Evolutionary conservation across 1,284 basidiomycete species (phyloP).

Genomic region (Farysia itapuensis): DNA sequence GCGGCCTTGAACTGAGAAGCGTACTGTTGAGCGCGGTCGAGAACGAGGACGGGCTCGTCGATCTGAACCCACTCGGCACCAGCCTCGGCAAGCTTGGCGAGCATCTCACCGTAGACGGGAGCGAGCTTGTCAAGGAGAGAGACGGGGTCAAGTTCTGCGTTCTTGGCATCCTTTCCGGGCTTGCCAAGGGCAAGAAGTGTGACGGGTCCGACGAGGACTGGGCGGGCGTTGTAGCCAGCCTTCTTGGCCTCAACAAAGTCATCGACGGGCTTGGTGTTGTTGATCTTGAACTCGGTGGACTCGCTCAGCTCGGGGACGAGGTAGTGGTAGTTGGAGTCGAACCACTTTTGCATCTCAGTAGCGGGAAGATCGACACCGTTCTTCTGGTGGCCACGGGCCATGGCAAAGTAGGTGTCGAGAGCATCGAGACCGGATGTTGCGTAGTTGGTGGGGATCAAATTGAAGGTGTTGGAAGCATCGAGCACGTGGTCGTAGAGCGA

Average conservation of each 20-base stretch:
- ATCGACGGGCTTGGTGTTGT: conserved; percentile 86
- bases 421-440: conserved; percentile 80
- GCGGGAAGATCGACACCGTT: conserved; percentile 92
- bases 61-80: conserved; percentile 94
- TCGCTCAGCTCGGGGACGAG: conserved; percentile 97
- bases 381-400: conserved; percentile 96
- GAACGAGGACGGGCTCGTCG: conserved; percentile 94
- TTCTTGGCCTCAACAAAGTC: conserved; percentile 95
- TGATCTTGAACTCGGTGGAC: conserved; percentile 87
- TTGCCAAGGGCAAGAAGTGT: conserved; percentile 95
- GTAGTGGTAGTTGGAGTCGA: conserved; percentile 99
- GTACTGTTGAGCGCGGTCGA: conserved; percentile 78
- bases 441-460: conserved; percentile 95
- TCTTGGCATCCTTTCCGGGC: conserved; percentile 77
- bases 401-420: conserved; percentile 86
- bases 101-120: conserved; percentile 87
- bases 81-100: conserved; percentile 86
- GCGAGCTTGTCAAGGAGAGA: conserved; percentile 86
- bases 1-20: conserved; percentile 79
- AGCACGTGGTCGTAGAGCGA: conserved; percentile 98
- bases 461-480: conserved; percentile 94
- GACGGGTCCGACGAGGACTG: conserved; percentile 92
- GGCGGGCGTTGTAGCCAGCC: conserved; percentile 85
- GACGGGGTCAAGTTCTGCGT: conserved; percentile 84
- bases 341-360: conserved; percentile 99